Base-by-base conservation (phyloP, 2,329 filamentous ascomycete genomes). In the Aspergillus sp. region DNA sequence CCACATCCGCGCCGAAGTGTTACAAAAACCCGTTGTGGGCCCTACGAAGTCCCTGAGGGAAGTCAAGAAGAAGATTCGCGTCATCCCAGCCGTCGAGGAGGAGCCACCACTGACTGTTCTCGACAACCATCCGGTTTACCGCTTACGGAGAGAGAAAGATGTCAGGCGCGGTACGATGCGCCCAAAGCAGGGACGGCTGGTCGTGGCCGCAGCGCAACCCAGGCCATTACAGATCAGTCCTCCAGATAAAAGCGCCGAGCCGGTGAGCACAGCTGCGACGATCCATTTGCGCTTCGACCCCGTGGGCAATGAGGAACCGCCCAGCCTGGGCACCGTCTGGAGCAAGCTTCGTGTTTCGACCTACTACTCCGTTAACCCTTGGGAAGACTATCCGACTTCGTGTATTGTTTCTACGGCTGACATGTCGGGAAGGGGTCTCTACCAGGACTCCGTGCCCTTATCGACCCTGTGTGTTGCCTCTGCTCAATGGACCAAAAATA, bases 201-300 rank as follows among this genome's bases (percentile, higher is more conserved):
- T 81, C 12, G 82, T 84, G 48, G 79, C 83, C 56, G 81, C 85
- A 0, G 72, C 77, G 2, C 86, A 89, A 63, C 86, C 86, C 35
- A 80, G 77, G 49, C 77, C 82, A 2, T 74, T 89, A 27, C 76
- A 77, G 27, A 73, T 87, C 39, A 79, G 77, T 23, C 73, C 76
- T 19, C 73, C 72, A 1, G 69, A 70, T 47, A 71, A 73, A 35
- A 64, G 74, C 40, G 57, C 66, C 19, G 69, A 72, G 43, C 75
- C 77, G 3, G 77, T 83, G 45, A 81, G 80, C 21, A 86, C 84
- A 0, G 80, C 82, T 64, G 79, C 81, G 7, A 85, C 78, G 1
- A 71, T 88, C 2, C 75, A 82, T 55, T 72, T 88, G 12, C 83
- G 86, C 37, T 88, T 88, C 64, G 86, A 88, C 59, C 86, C 86